Conservation (phyloP, 495 filamentous ascomycete species). For the Polyplosphaeria fusca region DNA sequence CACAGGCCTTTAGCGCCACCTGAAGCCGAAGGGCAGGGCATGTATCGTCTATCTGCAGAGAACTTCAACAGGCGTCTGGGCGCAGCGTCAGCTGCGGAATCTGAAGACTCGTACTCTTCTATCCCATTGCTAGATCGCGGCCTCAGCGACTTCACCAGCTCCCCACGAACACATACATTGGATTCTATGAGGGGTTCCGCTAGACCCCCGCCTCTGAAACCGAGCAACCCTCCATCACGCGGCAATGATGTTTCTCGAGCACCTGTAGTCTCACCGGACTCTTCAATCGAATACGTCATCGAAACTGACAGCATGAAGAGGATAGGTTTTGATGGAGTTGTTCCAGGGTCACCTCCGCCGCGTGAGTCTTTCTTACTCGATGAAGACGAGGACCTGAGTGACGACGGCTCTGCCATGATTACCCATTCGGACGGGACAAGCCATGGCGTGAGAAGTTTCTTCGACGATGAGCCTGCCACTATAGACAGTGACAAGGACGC, state of each 20-base stretch:
- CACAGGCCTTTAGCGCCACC: conserved; percentile 26
- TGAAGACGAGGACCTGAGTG: conserved; percentile 68
- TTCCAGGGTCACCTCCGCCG: conserved; percentile 42
- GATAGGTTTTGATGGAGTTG: conserved; percentile 48
- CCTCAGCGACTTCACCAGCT: conserved; percentile 55
- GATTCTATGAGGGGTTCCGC: conserved; percentile 20
- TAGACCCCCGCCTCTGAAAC: conserved; percentile 21
- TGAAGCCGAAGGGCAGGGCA: conserved; percentile 37
- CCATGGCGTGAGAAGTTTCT: conserved; percentile 42
- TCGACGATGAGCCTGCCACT: conserved; percentile 41
- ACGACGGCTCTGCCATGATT: conserved; percentile 67
- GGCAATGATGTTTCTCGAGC: conserved; percentile 3
- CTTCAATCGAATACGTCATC: conserved; percentile 56
- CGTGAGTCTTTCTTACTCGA: conserved; percentile 62
- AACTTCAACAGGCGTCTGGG: conserved; percentile 9
- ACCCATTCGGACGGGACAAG: conserved; percentile 46
- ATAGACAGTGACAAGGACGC: conserved; percentile 43
- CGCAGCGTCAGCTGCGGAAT: conserved; percentile 31
- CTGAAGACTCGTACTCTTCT: conserved; percentile 72
- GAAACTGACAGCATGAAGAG: conserved; percentile 57
- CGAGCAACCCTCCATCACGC: neutral
- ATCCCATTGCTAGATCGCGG: conserved; percentile 73
- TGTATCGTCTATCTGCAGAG: conserved; percentile 35
- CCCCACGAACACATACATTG: conserved; percentile 26
- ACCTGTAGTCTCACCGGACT: conserved; percentile 33